These are phyloP conservation scores for Plasmodium gallinaceum DNA, from an alignment of 169 alveolate genomes.

Conservation along the genomic window DNA sequence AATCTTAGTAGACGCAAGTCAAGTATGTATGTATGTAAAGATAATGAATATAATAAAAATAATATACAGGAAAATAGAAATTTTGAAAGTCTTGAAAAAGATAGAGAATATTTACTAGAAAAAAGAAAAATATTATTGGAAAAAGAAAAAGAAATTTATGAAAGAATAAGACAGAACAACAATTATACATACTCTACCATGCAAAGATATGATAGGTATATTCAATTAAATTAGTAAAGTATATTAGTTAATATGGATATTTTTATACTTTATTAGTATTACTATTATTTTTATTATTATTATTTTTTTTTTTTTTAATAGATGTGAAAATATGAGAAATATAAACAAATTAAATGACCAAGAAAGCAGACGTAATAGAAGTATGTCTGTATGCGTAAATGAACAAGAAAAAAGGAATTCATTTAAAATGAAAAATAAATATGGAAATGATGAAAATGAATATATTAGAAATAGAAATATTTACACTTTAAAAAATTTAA, in stretches of 20 bases:
- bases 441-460: constrained; percentile 18
- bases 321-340: constrained; percentile 21
- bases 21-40: constrained; percentile 16
- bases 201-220: constrained; percentile 61
- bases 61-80: constrained; percentile 8
- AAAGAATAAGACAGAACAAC: constrained; percentile 21
- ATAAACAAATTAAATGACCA: constrained; percentile 24
- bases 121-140: constrained; percentile 52
- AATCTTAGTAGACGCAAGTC: constrained; percentile 18
- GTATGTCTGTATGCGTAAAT: constrained; percentile 43
- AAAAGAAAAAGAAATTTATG: constrained; percentile 65
- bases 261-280: not conserved
- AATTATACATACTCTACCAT: constrained; percentile 19
- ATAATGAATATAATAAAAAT: constrained; percentile 10
- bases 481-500: constrained; percentile 38
- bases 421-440: constrained; percentile 27
- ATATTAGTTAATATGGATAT: not conserved
- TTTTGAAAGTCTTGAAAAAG: constrained; percentile 67
- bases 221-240: not conserved
- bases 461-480: constrained; percentile 38
- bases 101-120: constrained; percentile 61
- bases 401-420: constrained; percentile 43
- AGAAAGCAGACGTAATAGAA: constrained; percentile 49
- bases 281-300: not conserved
- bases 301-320: not conserved